Evolutionary conservation across 345 rosid species (phyloP).

Genomic region (Fremontodendron californicum): DNA sequence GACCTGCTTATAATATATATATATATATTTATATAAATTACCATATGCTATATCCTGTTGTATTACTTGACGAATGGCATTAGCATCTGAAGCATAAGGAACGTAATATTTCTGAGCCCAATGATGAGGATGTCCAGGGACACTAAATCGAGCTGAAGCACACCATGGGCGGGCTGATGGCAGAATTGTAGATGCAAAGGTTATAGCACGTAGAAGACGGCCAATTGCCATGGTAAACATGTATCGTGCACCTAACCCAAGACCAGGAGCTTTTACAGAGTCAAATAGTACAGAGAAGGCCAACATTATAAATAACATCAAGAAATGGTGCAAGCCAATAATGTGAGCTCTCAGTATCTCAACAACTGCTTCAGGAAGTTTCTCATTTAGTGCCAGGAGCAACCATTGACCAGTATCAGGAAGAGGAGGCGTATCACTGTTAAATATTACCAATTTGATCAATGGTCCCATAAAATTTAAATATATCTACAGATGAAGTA

Average conservation of each 20-base stretch:
- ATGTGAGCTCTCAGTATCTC: constrained; percentile 75
- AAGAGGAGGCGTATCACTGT: constrained; percentile 72
- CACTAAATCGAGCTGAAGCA: constrained; percentile 59
- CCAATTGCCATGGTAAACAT: constrained; percentile 89
- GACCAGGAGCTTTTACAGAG: constrained; percentile 81
- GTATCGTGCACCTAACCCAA: constrained; percentile 85
- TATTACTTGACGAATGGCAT: constrained; percentile 57
- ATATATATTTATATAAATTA: constrained; percentile 20
- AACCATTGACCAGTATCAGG: constrained; percentile 96
- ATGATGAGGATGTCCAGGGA: constrained; percentile 68
- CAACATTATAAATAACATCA: constrained; percentile 83
- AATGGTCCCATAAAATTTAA: neutral
- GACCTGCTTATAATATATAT: neutral
- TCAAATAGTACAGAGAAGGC: constrained; percentile 80
- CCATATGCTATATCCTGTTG: constrained; percentile 59
- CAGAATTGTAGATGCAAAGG: constrained; percentile 74
- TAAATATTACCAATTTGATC: constrained; percentile 26
- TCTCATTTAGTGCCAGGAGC: constrained; percentile 73
- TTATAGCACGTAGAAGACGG: constrained; percentile 82
- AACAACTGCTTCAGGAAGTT: constrained; percentile 60
- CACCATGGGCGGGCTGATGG: constrained; percentile 97
- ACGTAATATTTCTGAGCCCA: constrained; percentile 89
- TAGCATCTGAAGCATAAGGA: constrained; percentile 67
- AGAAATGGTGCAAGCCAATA: constrained; percentile 73
- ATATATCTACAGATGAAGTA: constrained; percentile 4